phyloP scores from a whole-genome alignment of 1,284 basidiomycete genomes.

The Inonotus hispidus region DNA sequence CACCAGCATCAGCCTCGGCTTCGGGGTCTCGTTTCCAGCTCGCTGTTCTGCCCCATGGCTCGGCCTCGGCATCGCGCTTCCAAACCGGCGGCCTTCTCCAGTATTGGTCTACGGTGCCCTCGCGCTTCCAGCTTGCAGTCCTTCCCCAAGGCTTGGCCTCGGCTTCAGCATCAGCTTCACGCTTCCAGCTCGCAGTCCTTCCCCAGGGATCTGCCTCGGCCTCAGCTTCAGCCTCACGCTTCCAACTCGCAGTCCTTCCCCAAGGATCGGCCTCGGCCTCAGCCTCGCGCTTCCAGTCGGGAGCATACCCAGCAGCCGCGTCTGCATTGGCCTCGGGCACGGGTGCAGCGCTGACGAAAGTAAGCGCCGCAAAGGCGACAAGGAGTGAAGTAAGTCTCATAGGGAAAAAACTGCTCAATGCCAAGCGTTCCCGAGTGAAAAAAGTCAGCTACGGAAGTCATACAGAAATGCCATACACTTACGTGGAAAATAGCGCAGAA shows the following conservation, averaged over 20 bases:
- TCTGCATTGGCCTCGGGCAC: neutral
- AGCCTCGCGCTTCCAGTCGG: neutral
- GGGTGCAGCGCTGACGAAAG: neutral
- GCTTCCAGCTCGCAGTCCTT: no score
- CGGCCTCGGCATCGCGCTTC: neutral
- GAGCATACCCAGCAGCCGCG: neutral
- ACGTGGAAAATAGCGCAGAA: neutral
- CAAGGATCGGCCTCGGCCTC: neutral
- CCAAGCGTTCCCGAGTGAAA: neutral
- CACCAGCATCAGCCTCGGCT: neutral
- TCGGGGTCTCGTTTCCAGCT: slow-evolving; percentile 4
- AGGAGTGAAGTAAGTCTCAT: neutral
- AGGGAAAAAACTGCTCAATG: neutral
- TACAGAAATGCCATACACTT: neutral
- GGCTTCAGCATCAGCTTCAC: neutral
- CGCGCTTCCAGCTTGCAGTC: neutral
- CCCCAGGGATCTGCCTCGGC: neutral
- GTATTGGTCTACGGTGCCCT: no score
- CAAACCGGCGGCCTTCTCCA: no score
- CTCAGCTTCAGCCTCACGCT: neutral
- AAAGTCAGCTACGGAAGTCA: neutral
- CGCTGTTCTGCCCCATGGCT: neutral
- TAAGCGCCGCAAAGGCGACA: neutral
- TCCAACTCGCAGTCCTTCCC: neutral
- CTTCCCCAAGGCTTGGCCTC: neutral